Base-by-base conservation (phyloP, 805 yeast species). In the Saturnispora quitensis region DNA sequence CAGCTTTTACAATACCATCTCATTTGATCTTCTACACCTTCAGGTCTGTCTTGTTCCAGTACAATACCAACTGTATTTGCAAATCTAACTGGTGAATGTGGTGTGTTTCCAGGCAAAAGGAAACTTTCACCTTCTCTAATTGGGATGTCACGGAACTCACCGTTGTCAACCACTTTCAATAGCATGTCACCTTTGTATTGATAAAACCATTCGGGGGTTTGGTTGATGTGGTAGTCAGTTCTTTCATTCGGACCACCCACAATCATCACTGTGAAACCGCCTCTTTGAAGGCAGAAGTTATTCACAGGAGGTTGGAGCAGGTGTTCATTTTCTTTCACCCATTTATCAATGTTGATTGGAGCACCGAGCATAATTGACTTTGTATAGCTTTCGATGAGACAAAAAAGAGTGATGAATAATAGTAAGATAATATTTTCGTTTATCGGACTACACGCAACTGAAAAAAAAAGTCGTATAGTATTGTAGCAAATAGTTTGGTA, bases 221-320 rank as follows among this genome's bases (percentile, higher is more conserved):
- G 95, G 63, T 90, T 90, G 47, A 90, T 79, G 62, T 90, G 97
- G 64, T 88, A 90, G 64, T 90, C 97, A 0, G 96, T 89, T 53
- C 97, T 74, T 61, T 84, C 95, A 65, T 90, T 90, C 3, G 97
- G 97, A 0, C 97, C 97, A 15, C 97, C 97, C 1, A 90, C 95
- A 48, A 89, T 82, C 97, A 90, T 90, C 36, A 89, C 89, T 0
- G 97, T 89, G 65, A 86, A 86, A 0, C 97, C 97, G 5, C 95
- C 96, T 46, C 89, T 74, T 67, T 90, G 96, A 28, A 90, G 77
- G 62, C 97, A 89, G 69, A 70, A 90, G 64, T 90, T 90, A 67
- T 89, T 89, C 34, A 90, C 96, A 1, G 97, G 97, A 1, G 97
- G 97, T 65, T 86, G 82, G 38, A 90, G 74, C 13, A 87, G 73